phyloP scores from a whole-genome alignment of 2,329 filamentous ascomycete genomes.

The Aspergillus spinulosporus region DNA sequence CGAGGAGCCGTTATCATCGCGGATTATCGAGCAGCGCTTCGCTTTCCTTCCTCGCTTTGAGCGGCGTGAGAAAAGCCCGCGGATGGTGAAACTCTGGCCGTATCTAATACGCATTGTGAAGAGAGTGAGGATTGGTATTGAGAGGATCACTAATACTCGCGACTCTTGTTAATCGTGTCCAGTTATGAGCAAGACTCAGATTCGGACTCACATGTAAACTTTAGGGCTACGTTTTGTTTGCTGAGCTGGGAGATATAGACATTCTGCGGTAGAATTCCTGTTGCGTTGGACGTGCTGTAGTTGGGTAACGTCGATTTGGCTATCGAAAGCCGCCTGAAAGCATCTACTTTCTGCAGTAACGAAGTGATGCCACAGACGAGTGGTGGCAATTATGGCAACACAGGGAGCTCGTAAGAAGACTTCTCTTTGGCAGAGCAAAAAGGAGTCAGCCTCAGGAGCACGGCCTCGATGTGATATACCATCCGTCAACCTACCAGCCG shows the following conservation, averaged over 20 bases:
- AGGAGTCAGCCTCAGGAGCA: background rate
- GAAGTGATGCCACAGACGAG: too few species aligned
- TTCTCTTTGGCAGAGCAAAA: background rate
- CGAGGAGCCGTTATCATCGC: background rate
- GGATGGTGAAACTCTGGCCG: background rate
- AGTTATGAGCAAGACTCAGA: too few species aligned
- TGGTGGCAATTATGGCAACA: too few species aligned
- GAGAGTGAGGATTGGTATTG: background rate
- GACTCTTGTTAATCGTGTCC: background rate
- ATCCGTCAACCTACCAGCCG: background rate
- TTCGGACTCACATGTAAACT: background rate
- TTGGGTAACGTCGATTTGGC: background rate
- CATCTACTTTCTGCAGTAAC: background rate
- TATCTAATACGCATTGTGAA: constrained; percentile 6
- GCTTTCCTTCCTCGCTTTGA: background rate
- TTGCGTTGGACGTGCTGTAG: background rate
- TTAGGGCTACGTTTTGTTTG: background rate
- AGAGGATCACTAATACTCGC: background rate
- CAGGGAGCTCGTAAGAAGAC: background rate
- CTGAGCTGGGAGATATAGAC: background rate
- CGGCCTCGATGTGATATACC: constrained; percentile 8
- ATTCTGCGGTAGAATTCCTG: too few species aligned
- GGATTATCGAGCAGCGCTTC: background rate
- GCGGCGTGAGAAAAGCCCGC: constrained; percentile 10
- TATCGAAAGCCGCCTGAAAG: background rate